These are phyloP conservation scores for Arthrobotrys entomopaga DNA, from an alignment of 2,329 filamentous ascomycete genomes.

Conservation along the genomic window DNA sequence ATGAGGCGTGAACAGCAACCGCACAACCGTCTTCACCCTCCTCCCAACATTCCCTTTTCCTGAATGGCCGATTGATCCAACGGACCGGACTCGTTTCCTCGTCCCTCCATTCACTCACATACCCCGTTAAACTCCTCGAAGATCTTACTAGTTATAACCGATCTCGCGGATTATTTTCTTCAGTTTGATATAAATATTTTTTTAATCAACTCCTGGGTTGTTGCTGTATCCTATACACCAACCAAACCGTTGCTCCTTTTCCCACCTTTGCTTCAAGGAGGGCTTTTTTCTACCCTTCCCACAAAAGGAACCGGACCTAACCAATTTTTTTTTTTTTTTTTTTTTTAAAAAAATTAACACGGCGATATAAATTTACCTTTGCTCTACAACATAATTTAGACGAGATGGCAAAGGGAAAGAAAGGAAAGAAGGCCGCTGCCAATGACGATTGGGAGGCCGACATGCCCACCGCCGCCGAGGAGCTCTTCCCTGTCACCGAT, in stretches of 20 bases:
- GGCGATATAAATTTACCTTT: background rate
- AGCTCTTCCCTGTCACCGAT: conserved; percentile 44
- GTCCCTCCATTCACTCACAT: conserved; percentile 22
- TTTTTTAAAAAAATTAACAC: no score
- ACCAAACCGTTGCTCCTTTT: background rate
- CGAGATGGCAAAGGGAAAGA: conserved; percentile 56
- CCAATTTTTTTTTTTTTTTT: no score
- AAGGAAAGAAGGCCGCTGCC: conserved; percentile 57
- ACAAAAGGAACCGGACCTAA: no score
- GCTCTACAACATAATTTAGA: background rate
- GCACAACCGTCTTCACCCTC: conserved; percentile 51
- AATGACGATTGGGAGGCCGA: conserved; percentile 59
- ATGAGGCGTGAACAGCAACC: conserved; percentile 54
- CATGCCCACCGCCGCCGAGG: conserved; percentile 44
- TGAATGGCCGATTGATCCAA: conserved; percentile 45
- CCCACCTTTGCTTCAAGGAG: background rate
- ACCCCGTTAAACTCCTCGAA: background rate
- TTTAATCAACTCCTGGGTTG: conserved; percentile 5
- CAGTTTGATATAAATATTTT: conserved; percentile 1
- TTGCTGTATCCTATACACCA: conserved; percentile 10
- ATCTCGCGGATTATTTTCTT: background rate
- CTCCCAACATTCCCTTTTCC: conserved; percentile 44
- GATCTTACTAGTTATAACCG: background rate
- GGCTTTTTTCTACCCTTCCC: no score
- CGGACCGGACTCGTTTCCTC: conserved; percentile 43